Base-by-base conservation (phyloP, 23 red algal species). In the Rhodosorus marinus region DNA sequence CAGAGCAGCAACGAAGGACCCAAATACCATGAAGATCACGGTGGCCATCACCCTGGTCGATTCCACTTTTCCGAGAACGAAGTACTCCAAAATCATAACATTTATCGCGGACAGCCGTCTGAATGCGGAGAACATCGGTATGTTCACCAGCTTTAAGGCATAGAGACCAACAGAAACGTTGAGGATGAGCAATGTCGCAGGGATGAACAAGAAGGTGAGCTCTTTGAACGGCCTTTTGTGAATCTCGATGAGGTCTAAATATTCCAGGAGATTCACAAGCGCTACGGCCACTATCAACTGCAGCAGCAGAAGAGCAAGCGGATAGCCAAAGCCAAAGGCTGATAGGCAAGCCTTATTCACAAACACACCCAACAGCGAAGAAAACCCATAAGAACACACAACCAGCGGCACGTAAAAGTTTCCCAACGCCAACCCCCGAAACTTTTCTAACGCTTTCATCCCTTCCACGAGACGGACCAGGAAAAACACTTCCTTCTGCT, bases 41-140 rank as follows among this genome's bases (percentile, higher is more conserved):
- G 64, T 50, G 27, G 47, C 29, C 5, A 78, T 47, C 24, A 98
- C 57, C 1, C 36, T 42, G 4, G 51, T 56, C 20, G 73, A 60
- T 33, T 80, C 65, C 24, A 64, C 72, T 56, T 84, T 83, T 9
- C 62, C 56, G 22, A 98, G 32, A 35, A 81, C 49, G 22, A 85
- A 28, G 22, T 57, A 75, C 53, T 98, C 90, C 11, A 75, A 65
- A 8, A 42, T 67, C 72, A 98, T 85, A 21, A 98, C 90, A 48
- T 71, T 72, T 54, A 98, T 27, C n/a, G 80, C 64, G 8, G 90
- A 80, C 3, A 98, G 59, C 35, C 90, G 70, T 19, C 90, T 74
- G 47, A 98, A 80, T 4, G 77, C 90, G n/a, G 76, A 83, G 54
- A 98, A 98, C 90, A 98, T 98, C 23, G 90, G 90, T 63, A 98